Conservation (phyloP, 1,284 basidiomycete species). For the Ustilago curta region DNA sequence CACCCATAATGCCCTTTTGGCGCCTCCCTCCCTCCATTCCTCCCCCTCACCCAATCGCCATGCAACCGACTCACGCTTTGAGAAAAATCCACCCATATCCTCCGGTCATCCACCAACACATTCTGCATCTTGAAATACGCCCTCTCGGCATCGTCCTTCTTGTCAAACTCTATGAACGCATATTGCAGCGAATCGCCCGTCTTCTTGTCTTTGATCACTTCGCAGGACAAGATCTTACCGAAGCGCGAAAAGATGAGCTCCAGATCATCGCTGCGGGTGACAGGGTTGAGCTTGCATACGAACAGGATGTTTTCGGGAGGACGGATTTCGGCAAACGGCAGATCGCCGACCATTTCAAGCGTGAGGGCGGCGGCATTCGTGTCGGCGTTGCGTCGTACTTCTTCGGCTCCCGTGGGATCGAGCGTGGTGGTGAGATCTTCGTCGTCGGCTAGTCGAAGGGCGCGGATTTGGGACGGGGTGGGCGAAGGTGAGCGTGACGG, state of each 20-base stretch:
- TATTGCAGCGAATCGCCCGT: constrained; percentile 97
- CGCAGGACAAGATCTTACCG: constrained; percentile 93
- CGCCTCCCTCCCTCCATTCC: constrained; percentile 56
- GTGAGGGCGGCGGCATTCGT: constrained; percentile 93
- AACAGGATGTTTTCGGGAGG: constrained; percentile 99
- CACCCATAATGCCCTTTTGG: constrained; percentile 52
- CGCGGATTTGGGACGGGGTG: constrained; percentile 65
- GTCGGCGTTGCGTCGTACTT: constrained; percentile 81
- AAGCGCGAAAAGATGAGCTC: constrained; percentile 98
- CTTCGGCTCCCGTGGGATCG: constrained; percentile 85
- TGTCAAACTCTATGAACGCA: constrained; percentile 98
- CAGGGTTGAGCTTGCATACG: constrained; percentile 97
- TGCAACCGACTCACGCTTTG: constrained; percentile 79
- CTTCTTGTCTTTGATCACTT: constrained; percentile 94
- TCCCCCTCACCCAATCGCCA: constrained; percentile 70
- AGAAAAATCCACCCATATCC: constrained; percentile 96
- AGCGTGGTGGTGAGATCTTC: constrained; percentile 69
- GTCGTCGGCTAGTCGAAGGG: constrained; percentile 80
- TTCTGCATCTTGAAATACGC: constrained; percentile 99
- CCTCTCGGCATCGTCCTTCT: constrained; percentile 88
- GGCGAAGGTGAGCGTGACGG: constrained; percentile 80
- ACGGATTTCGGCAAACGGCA: constrained; percentile 96
- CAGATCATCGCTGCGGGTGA: constrained; percentile 93
- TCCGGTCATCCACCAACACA: constrained; percentile 95
- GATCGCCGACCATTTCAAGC: constrained; percentile 98